Conservation (phyloP, 2,329 filamentous ascomycete genomes). For the Ceratocystis variospora region DNA sequence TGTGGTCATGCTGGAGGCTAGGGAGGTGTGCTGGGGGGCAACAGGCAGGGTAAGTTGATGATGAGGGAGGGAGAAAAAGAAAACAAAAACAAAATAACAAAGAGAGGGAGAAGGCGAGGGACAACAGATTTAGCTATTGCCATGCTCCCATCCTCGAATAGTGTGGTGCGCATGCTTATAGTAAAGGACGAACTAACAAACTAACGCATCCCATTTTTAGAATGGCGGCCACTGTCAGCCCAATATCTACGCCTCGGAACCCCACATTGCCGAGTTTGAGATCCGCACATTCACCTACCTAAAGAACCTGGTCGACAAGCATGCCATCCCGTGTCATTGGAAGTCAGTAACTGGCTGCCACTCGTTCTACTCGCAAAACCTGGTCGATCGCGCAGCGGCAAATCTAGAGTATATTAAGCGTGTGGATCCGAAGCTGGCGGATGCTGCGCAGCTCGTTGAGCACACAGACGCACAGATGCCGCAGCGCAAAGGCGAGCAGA, state of each 20-base stretch:
- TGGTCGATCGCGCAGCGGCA: constrained; percentile 38
- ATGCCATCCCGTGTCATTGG: constrained; percentile 59
- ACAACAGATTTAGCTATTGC: neutral
- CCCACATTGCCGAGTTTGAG: constrained; percentile 56
- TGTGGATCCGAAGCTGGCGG: constrained; percentile 43
- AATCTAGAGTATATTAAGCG: constrained; percentile 38
- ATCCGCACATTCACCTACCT: constrained; percentile 52
- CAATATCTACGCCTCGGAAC: constrained; percentile 45
- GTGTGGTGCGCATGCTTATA: neutral
- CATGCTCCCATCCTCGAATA: neutral
- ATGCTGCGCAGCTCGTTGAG: constrained; percentile 32
- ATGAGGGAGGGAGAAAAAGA: neutral
- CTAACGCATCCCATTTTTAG: constrained; percentile 25
- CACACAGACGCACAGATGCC: constrained; percentile 23
- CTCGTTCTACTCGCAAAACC: constrained; percentile 42
- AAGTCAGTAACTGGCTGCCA: constrained; percentile 48
- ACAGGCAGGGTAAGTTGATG: constrained; percentile 53
- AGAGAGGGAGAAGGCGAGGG: neutral
- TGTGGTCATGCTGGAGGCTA: constrained; percentile 63
- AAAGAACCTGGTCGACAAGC: constrained; percentile 39
- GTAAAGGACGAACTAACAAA: neutral
- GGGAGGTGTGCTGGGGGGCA: constrained; percentile 71
- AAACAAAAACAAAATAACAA: too few relatives aligned
- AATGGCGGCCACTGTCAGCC: constrained; percentile 67
- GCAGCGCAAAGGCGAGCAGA: constrained; percentile 22